These are phyloP conservation scores for Suillus cothurnatus DNA, from an alignment of 768 basidiomycete genomes.

Conservation along the genomic window DNA sequence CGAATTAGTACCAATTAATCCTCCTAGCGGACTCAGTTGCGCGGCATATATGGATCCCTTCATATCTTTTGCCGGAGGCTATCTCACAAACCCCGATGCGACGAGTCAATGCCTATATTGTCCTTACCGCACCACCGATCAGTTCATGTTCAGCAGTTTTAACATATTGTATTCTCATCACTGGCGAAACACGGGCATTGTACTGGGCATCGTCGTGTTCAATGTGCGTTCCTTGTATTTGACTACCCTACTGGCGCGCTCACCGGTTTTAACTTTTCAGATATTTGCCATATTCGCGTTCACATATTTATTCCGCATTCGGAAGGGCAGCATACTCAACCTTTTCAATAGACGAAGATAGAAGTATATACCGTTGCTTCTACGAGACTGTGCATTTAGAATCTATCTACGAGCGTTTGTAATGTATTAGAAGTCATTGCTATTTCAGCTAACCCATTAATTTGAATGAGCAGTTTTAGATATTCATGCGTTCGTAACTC, in stretches of 20 bases:
- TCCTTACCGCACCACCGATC: slow-evolving; percentile 51
- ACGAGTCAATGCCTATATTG: slow-evolving; percentile 60
- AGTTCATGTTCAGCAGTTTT: slow-evolving; percentile 45
- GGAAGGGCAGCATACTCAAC: neutral
- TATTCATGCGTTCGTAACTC: neutral
- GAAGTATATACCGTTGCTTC: neutral
- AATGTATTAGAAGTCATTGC: neutral
- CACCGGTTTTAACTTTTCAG: neutral
- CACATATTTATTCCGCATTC: slow-evolving; percentile 3
- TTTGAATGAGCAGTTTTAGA: neutral
- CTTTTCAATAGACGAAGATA: neutral
- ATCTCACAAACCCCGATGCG: slow-evolving; percentile 56
- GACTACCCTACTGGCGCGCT: neutral
- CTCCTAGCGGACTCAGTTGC: slow-evolving; percentile 58
- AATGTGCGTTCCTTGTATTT: slow-evolving; percentile 42
- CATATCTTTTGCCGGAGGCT: slow-evolving; percentile 54
- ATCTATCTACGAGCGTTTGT: neutral
- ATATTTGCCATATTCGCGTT: neutral
- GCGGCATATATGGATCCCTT: slow-evolving; percentile 50
- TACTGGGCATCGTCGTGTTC: slow-evolving; percentile 49
- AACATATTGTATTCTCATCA: slow-evolving; percentile 57
- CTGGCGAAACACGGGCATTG: slow-evolving; percentile 58
- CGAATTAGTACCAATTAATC: slow-evolving; percentile 56
- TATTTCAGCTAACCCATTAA: neutral
- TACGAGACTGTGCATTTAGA: neutral